A percentile compares a stretch with the other conserved stretches of the same genome.
phyloP scores from a whole-genome alignment of 2,329 filamentous ascomycete species.

The Monosporascus ibericus region DNA sequence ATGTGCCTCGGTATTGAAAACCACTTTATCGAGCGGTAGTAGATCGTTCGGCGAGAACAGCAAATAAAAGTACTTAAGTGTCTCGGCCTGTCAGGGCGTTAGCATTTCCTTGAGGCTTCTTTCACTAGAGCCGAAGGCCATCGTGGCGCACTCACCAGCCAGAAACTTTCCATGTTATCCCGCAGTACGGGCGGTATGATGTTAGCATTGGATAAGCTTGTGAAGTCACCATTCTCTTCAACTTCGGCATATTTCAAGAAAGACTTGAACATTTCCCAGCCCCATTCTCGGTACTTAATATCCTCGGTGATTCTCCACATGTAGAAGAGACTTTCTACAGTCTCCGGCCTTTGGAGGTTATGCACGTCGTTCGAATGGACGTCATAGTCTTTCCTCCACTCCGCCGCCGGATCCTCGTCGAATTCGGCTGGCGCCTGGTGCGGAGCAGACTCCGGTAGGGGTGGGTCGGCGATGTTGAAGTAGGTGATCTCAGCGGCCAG shows the following conservation, averaged over 20 bases:
- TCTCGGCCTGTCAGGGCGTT: constrained; percentile 65
- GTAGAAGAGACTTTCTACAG: constrained; percentile 92
- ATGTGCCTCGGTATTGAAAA: constrained; percentile 96
- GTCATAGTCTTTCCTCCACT: constrained; percentile 72
- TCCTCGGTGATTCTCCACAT: constrained; percentile 99
- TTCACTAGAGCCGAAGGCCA: background rate
- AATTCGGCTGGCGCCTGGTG: constrained; percentile 46
- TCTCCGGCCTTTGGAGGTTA: constrained; percentile 93
- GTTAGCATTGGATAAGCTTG: constrained; percentile 71
- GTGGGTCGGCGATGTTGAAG: constrained; percentile 70
- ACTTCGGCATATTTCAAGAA: constrained; percentile 85
- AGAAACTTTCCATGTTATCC: constrained; percentile 99
- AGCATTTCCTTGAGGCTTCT: background rate
- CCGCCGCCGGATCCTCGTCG: constrained; percentile 45
- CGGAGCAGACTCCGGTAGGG: constrained; percentile 52
- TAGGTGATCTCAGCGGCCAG: constrained; percentile 93
- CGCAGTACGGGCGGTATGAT: constrained; percentile 59
- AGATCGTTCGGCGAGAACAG: constrained; percentile 82
- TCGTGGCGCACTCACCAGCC: constrained; percentile 62
- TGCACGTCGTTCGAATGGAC: constrained; percentile 81
- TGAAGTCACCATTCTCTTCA: constrained; percentile 72
- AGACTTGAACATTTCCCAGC: constrained; percentile 95
- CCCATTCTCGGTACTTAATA: constrained; percentile 84
- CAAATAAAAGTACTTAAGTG: constrained; percentile 94
- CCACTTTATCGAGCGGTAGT: constrained; percentile 76